Conservation (phyloP, 2,329 filamentous ascomycete genomes). For the Fusarium annulatum region DNA sequence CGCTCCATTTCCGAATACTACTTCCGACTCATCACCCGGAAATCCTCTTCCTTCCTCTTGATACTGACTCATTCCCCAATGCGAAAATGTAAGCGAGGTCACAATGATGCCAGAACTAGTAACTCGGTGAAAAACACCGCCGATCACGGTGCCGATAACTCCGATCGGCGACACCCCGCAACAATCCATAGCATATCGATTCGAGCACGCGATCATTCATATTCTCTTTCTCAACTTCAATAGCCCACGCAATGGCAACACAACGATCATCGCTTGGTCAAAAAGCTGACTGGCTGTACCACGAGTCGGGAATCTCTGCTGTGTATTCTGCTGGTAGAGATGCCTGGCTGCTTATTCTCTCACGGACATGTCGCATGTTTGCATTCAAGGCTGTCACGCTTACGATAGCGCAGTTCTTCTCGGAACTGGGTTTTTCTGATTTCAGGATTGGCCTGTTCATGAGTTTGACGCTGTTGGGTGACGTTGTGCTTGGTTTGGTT, state of each 20-base stretch:
- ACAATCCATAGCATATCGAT: background rate
- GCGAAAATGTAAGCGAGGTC: background rate
- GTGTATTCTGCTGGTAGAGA: constrained; percentile 57
- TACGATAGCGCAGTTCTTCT: constrained; percentile 71
- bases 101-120: constrained; percentile 13
- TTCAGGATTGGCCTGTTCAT: constrained; percentile 72
- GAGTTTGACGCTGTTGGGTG: constrained; percentile 70
- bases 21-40: background rate
- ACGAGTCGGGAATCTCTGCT: constrained; percentile 61
- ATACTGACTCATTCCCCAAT: background rate
- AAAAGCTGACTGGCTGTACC: constrained; percentile 48
- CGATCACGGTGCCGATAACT: constrained; percentile 31
- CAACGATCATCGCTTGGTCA: constrained; percentile 23
- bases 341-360: constrained; percentile 46
- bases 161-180: constrained; percentile 33
- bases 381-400: constrained; percentile 72
- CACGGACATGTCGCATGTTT: constrained; percentile 65
- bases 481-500: constrained; percentile 67
- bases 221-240: background rate
- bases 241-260: background rate
- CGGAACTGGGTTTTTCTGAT: constrained; percentile 65
- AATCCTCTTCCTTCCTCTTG: background rate
- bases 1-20: constrained; percentile 1
- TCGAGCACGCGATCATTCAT: background rate
- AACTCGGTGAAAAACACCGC: constrained; percentile 24